phyloP scores from a whole-genome alignment of 805 yeast species.

The Komagataella pseudopastoris region DNA sequence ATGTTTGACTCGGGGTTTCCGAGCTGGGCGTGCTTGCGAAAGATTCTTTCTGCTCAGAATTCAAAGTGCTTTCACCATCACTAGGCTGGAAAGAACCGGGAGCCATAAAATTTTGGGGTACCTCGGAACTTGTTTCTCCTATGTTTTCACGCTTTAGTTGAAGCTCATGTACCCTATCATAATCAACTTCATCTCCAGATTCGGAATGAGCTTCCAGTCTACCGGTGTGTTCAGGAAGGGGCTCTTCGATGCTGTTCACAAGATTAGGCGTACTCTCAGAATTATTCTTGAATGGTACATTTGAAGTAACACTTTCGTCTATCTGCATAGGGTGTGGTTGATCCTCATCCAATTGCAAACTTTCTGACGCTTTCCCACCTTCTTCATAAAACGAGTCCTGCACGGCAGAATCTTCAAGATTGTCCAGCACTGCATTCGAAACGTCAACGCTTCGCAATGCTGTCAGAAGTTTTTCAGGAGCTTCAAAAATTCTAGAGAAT shows the following conservation, averaged over 20 bases:
- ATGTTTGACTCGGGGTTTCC: neutral
- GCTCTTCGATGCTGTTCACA: neutral
- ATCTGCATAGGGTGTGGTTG: neutral
- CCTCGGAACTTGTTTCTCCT: neutral
- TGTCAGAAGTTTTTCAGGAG: neutral
- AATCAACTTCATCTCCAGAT: neutral
- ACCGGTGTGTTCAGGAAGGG: neutral
- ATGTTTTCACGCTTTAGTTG: neutral
- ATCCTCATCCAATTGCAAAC: neutral
- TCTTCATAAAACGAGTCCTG: neutral
- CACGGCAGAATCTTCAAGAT: neutral
- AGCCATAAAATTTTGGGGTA: too few relatives aligned
- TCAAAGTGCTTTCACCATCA: neutral
- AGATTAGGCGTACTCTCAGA: neutral
- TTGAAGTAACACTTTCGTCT: too few relatives aligned
- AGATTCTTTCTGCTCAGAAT: neutral
- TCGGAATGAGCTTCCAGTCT: neutral
- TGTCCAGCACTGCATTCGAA: neutral
- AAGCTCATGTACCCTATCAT: too few relatives aligned
- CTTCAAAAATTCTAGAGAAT: neutral
- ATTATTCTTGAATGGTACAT: too few relatives aligned
- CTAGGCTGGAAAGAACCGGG: neutral
- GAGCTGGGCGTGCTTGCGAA: neutral
- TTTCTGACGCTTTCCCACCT: neutral
- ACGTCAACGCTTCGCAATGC: neutral